phyloP scores from a whole-genome alignment of 2,329 filamentous ascomycete species.

The Beauveria sp. region DNA sequence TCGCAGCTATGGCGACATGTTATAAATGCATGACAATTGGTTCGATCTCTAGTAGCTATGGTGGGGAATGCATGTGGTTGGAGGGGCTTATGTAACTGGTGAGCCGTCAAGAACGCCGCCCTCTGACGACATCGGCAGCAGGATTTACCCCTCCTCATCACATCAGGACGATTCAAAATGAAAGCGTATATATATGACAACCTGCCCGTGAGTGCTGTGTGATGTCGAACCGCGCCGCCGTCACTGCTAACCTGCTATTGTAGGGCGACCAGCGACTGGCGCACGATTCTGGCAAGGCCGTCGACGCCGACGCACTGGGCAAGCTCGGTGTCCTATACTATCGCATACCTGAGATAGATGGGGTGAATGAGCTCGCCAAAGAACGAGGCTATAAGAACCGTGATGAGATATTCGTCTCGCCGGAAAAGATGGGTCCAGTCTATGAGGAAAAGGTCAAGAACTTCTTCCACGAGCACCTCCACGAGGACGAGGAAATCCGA shows the following conservation, averaged over 20 bases:
- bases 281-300: constrained; percentile 73
- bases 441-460: constrained; percentile 92
- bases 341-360: constrained; percentile 53
- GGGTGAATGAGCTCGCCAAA: constrained; percentile 66
- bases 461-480: constrained; percentile 93
- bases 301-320: constrained; percentile 58
- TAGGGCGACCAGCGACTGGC: constrained; percentile 89
- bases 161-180: constrained; percentile 30
- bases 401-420: constrained; percentile 86
- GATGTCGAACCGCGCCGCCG: background rate
- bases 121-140: background rate
- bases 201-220: constrained; percentile 35
- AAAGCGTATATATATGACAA: constrained; percentile 53
- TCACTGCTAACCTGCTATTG: background rate
- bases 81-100: constrained; percentile 11
- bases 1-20: background rate
- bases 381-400: constrained; percentile 86
- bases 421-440: constrained; percentile 70
- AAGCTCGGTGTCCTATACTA: constrained; percentile 76
- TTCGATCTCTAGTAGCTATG: background rate
- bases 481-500: constrained; percentile 97
- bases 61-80: constrained; percentile 1
- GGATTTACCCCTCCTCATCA: constrained; percentile 1
- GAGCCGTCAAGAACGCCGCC: background rate
- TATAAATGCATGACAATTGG: background rate